phyloP scores from a whole-genome alignment of 768 basidiomycete genomes.

The Trametes gibbosa region DNA sequence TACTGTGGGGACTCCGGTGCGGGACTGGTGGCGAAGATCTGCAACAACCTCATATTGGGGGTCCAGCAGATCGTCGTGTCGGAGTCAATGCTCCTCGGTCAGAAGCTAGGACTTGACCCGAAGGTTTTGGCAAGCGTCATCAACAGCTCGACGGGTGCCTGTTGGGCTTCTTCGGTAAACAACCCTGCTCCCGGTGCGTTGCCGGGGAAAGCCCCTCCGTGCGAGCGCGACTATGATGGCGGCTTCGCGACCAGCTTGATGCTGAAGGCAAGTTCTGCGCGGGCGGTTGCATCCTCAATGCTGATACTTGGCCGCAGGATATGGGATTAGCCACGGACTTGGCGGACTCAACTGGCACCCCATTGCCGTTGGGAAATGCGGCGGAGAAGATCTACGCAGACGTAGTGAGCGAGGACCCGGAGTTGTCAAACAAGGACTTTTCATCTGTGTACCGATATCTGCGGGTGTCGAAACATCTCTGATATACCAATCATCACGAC shows the following conservation, averaged over 20 bases:
- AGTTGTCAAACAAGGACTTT: slow-evolving; percentile 71
- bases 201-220: slow-evolving; percentile 71
- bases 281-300: not conserved
- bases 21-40: slow-evolving; percentile 86
- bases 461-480: slow-evolving; percentile 25
- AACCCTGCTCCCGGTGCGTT: slow-evolving; percentile 82
- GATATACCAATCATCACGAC: not conserved
- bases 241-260: slow-evolving; percentile 83
- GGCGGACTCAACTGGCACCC: slow-evolving; percentile 45
- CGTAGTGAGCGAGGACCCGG: slow-evolving; percentile 52
- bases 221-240: slow-evolving; percentile 79
- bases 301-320: slow-evolving; percentile 49
- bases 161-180: slow-evolving; percentile 84
- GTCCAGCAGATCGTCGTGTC: slow-evolving; percentile 74
- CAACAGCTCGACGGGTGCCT: slow-evolving; percentile 80
- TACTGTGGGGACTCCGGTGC: slow-evolving; percentile 82
- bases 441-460: slow-evolving; percentile 76
- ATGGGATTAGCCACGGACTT: slow-evolving; percentile 77
- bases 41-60: slow-evolving; percentile 66
- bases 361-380: slow-evolving; percentile 63
- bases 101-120: slow-evolving; percentile 76
- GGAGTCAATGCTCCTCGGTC: slow-evolving; percentile 90
- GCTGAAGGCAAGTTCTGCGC: slow-evolving; percentile 60
- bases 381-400: slow-evolving; percentile 62
- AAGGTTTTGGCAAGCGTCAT: slow-evolving; percentile 77